Conservation (phyloP, 2,329 filamentous ascomycete genomes). For the Mycosphaerella sp. region DNA sequence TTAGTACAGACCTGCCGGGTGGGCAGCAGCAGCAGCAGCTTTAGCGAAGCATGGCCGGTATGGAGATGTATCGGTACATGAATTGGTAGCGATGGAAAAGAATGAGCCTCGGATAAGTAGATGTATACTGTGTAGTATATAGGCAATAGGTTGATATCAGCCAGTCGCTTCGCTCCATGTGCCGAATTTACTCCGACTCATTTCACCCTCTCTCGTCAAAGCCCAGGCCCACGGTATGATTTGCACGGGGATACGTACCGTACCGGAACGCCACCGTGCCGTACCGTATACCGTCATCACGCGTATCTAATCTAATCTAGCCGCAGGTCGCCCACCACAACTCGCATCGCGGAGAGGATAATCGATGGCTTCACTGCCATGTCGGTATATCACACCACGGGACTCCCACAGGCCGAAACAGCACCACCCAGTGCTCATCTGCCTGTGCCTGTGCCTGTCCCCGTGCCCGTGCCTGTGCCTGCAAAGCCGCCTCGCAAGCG, state of each 20-base stretch:
- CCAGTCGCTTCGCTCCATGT: neutral
- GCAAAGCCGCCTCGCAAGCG: conserved; percentile 8
- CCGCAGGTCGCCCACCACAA: neutral
- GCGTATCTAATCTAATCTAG: neutral
- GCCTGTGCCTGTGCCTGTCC: neutral
- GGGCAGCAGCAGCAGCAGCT: neutral
- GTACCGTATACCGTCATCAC: too few species aligned
- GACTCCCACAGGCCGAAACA: neutral
- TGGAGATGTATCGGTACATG: neutral
- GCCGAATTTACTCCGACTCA: neutral
- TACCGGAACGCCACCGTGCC: too few species aligned
- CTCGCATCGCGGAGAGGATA: neutral
- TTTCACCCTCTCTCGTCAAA: too few species aligned
- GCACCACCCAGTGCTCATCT: neutral
- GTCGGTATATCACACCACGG: neutral
- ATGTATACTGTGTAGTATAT: neutral
- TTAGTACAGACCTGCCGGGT: conserved; percentile 5
- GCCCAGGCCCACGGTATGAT: too few species aligned
- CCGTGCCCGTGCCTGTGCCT: neutral
- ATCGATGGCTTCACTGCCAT: neutral
- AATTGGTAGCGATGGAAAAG: neutral
- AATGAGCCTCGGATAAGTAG: neutral
- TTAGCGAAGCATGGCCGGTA: neutral
- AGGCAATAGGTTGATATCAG: neutral
- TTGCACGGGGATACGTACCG: too few species aligned